These are phyloP conservation scores for Ehretia macrophylla DNA, from an alignment of 257 asterid species.

Conservation along the genomic window DNA sequence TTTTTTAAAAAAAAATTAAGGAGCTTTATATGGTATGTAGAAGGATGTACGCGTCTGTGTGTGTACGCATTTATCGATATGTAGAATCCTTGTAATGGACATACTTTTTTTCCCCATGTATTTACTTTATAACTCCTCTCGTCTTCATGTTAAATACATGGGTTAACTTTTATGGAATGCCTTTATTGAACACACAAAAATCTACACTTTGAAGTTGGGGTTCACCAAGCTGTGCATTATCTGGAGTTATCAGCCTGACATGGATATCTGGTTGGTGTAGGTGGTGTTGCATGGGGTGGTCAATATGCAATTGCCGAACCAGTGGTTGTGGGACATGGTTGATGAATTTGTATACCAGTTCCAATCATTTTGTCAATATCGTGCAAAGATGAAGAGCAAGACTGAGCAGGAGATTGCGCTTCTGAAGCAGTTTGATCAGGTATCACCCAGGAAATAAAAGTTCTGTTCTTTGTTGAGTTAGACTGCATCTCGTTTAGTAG, in stretches of 20 bases:
- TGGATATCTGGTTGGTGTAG: constrained; percentile 25
- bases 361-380: constrained; percentile 93
- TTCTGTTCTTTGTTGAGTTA: no score
- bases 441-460: constrained; percentile 10
- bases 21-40: no score
- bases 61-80: no score
- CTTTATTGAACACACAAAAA: background rate
- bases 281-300: constrained; percentile 92
- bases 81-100: no score
- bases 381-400: constrained; percentile 91
- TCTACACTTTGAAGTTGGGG: background rate
- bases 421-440: constrained; percentile 73
- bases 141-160: no score
- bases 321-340: constrained; percentile 99
- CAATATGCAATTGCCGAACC: constrained; percentile 96
- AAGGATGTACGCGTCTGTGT: no score
- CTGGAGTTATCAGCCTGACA: background rate
- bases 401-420: constrained; percentile 87
- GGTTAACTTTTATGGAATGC: background rate
- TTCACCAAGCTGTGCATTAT: background rate
- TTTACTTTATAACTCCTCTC: no score
- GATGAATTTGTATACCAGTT: constrained; percentile 97
- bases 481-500: background rate
- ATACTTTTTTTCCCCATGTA: no score
- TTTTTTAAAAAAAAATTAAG: no score